phyloP scores from a whole-genome alignment of 805 yeast genomes.

The Starmerella apis region DNA sequence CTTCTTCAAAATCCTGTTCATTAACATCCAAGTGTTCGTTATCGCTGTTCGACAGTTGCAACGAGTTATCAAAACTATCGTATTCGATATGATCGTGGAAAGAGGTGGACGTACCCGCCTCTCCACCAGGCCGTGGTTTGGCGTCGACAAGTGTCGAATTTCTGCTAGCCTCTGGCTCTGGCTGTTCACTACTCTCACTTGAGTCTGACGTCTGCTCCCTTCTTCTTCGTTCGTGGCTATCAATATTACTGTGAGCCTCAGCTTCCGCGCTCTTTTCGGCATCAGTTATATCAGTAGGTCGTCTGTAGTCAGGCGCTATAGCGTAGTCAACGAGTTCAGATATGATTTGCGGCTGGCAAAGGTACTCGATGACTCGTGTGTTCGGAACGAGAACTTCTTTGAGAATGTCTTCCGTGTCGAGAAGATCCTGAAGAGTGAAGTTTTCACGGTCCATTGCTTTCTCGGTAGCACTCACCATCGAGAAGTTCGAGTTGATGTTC shows the following conservation, averaged over 20 bases:
- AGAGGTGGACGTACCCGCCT: neutral
- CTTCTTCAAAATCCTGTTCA: constrained; percentile 24
- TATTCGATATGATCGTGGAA: neutral
- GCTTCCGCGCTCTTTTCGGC: neutral
- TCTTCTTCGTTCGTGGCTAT: neutral
- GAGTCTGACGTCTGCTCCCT: neutral
- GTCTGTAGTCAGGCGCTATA: constrained; percentile 33
- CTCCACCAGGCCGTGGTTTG: neutral
- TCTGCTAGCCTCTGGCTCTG: neutral
- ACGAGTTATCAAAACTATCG: neutral
- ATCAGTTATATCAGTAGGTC: neutral
- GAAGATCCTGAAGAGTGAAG: constrained; percentile 39
- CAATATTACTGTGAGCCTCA: neutral
- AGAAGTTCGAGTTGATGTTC: constrained; percentile 35
- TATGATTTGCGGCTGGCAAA: constrained; percentile 68
- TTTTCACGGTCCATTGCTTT: constrained; percentile 40
- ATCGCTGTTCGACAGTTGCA: constrained; percentile 4
- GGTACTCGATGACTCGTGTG: constrained; percentile 62
- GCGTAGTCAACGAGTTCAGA: constrained; percentile 51
- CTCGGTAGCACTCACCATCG: constrained; percentile 31
- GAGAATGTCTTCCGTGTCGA: constrained; percentile 65
- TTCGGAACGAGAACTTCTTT: constrained; percentile 66
- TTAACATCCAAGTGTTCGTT: constrained; percentile 1
- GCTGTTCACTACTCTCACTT: neutral
- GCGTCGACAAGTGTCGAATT: neutral